These are phyloP conservation scores for Elaeis guineensis DNA, from an alignment of 176 grass and related monocot genomes.

Conservation along the genomic window DNA sequence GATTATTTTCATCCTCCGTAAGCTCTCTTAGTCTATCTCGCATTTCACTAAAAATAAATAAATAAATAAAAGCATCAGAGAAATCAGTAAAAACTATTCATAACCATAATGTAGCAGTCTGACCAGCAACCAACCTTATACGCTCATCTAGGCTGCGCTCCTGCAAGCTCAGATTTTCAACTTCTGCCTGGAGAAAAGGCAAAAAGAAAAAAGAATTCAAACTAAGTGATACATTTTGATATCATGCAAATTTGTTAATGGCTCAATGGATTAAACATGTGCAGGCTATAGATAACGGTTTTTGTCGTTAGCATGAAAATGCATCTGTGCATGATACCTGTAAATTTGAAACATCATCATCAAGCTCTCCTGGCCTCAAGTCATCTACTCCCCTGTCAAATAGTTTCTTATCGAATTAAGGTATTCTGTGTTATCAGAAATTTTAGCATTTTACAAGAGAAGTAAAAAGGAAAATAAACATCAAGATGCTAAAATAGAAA, in stretches of 20 bases:
- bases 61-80: neutral
- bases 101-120: neutral
- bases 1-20: slow-evolving; percentile 73
- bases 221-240: neutral
- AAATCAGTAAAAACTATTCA: too few relatives aligned
- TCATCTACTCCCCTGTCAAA: neutral
- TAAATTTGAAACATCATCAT: neutral
- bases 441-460: neutral
- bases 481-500: slow-evolving; percentile 12
- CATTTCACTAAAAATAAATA: slow-evolving; percentile 53
- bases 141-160: slow-evolving; percentile 61
- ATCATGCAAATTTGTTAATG: too few relatives aligned
- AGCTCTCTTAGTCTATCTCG: slow-evolving; percentile 52
- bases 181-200: slow-evolving; percentile 47
- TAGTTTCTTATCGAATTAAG: neutral
- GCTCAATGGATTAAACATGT: neutral
- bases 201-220: neutral
- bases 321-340: slow-evolving; percentile 5
- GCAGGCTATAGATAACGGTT: neutral
- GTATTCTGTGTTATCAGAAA: too few relatives aligned
- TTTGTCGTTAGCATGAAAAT: neutral
- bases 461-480: slow-evolving; percentile 14
- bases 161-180: slow-evolving; percentile 54
- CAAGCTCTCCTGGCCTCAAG: too few relatives aligned
- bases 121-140: slow-evolving; percentile 51